A percentile compares a stretch with the other conserved stretches of the same genome.
Conservation (phyloP, 2,329 filamentous ascomycete species). For the Sordariomycetes sp. region DNA sequence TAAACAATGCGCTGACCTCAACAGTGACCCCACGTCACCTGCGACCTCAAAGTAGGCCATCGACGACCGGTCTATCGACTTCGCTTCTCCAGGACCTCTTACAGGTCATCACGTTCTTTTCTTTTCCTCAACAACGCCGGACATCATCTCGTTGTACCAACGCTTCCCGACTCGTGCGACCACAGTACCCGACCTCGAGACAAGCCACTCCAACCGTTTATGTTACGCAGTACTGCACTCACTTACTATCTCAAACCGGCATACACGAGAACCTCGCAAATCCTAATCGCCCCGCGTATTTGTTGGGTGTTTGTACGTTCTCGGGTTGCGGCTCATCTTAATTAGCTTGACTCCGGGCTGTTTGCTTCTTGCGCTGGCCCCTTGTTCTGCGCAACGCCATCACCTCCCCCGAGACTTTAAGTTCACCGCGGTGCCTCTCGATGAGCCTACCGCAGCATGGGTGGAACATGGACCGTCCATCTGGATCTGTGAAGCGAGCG, state of each 20-base stretch:
- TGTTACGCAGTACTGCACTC: neutral
- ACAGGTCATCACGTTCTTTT: neutral
- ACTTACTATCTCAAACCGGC: neutral
- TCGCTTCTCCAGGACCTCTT: neutral
- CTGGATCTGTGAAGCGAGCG: constrained; percentile 43
- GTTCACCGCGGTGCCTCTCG: neutral
- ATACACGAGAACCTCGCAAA: neutral
- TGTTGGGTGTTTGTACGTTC: too few species aligned
- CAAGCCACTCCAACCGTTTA: neutral
- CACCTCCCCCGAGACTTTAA: neutral
- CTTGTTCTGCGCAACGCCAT: neutral
- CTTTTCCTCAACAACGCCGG: neutral
- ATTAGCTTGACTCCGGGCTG: too few species aligned
- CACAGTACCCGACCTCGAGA: neutral
- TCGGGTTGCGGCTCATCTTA: too few species aligned
- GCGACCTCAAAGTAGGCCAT: neutral
- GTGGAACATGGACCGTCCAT: constrained; percentile 39
- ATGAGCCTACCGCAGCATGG: constrained; percentile 48
- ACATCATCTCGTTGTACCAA: neutral
- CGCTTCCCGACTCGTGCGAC: neutral
- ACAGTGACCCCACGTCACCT: neutral
- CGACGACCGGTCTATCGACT: neutral
- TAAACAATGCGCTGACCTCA: neutral
- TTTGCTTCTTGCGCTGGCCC: neutral
- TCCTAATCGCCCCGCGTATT: too few species aligned